Evolutionary conservation across 2,329 filamentous ascomycete species (phyloP), one percentile per base, ranked within the genome.

Genomic region (Aspergillus floridensis): DNA sequence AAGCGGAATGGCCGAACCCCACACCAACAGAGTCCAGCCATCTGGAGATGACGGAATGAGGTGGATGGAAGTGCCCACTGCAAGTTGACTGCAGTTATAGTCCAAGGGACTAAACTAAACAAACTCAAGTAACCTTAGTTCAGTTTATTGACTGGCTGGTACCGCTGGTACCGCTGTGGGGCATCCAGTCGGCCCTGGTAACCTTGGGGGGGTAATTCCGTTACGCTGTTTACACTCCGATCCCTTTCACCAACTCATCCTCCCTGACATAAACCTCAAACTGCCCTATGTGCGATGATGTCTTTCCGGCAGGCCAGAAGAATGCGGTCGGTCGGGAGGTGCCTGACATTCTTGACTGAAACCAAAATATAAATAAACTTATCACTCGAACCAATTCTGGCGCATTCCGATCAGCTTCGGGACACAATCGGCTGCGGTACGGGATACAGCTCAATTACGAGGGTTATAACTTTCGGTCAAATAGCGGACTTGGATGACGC

Each of bases 331-430:
- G 38, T 10, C 24, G 35, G 14, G 19, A 35, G 19, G 21, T 46
- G 52, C 32, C 53, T 21, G 41, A 24, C 41, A 55, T 55, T 55
- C 53, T 55, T 48, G 11, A 46, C 19, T 55, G 53, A 48, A 35
- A 55, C 53, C 38, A 44, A 19, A 44, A 55, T 31, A 44, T 29
- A 32, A 5, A 31, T 12, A 38, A 48, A 31, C 47, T 32, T 7
- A 48, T 54, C 26, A 35, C 32, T 16, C 32, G 32, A 35, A 26
- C 53, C 46, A 16, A 31, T 26, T 46, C 41, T 55, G 22, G 52
- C 24, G 31, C 44, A 48, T 55, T 55, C 53, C 26, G 41, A 35
- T 38, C 52, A 29, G 16, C 38, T 32, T 41, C 35, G 32, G 35
- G 41, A 35, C 14, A 35, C 32, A 35, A 12, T 16, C 32, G 32